These are phyloP conservation scores for Aspergillus steynii DNA, from an alignment of 495 filamentous ascomycete species.

Conservation along the genomic window DNA sequence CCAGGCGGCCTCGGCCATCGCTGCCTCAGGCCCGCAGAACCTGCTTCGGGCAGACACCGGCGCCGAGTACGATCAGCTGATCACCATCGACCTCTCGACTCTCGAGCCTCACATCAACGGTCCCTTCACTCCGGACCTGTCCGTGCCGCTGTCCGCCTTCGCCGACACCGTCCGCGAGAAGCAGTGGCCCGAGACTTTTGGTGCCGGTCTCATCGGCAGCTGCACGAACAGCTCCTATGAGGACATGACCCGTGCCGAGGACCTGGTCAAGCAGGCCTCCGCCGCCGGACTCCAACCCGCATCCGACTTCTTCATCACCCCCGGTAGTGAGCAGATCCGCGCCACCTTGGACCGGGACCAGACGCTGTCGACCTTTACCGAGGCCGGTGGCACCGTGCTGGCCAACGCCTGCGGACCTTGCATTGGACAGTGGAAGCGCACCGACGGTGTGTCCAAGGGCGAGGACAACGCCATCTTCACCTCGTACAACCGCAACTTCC, in stretches of 20 bases:
- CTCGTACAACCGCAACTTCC: slow-evolving; percentile 98
- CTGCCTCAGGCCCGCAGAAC: slow-evolving; percentile 27
- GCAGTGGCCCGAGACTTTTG: slow-evolving; percentile 86
- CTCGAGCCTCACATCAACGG: slow-evolving; percentile 98
- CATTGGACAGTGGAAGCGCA: slow-evolving; percentile 95
- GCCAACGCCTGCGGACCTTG: slow-evolving; percentile 96
- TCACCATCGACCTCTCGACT: slow-evolving; percentile 87
- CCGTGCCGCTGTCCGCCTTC: slow-evolving; percentile 87
- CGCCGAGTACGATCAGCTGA: slow-evolving; percentile 84
- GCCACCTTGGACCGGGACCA: slow-evolving; percentile 86
- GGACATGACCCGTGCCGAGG: slow-evolving; percentile 94
- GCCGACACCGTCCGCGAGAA: slow-evolving; percentile 78
- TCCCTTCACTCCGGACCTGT: slow-evolving; percentile 92
- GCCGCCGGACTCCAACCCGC: slow-evolving; percentile 85
- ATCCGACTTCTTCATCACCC: slow-evolving; percentile 91
- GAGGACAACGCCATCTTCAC: slow-evolving; percentile 93
- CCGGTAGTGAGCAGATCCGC: slow-evolving; percentile 94
- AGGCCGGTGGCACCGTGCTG: slow-evolving; percentile 84
- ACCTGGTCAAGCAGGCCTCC: slow-evolving; percentile 85
- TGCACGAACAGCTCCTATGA: slow-evolving; percentile 99
- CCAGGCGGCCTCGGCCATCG: slow-evolving; percentile 50
- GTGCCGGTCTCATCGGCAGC: slow-evolving; percentile 91
- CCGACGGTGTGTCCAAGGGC: slow-evolving; percentile 77
- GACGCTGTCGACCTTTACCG: slow-evolving; percentile 81
- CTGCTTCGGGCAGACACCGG: slow-evolving; percentile 69